These are phyloP conservation scores for Zychaea mexicana DNA, from an alignment of 371 early-diverging fungal species.

Conservation along the genomic window DNA sequence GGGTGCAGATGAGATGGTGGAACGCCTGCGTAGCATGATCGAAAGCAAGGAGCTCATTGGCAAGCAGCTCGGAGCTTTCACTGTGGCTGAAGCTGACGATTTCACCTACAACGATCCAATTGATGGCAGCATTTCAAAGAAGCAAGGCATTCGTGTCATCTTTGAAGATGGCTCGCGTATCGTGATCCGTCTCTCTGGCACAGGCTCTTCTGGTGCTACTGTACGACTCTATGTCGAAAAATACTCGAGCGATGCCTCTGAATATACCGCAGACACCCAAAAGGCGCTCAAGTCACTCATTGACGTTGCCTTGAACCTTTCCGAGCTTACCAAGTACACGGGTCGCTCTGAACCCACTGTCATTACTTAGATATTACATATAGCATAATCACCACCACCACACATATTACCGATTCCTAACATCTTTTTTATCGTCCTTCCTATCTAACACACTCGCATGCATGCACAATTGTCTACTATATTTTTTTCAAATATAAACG, in stretches of 20 bases:
- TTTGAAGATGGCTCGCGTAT: slow-evolving; percentile 91
- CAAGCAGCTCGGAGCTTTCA: slow-evolving; percentile 63
- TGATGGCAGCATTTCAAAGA: slow-evolving; percentile 82
- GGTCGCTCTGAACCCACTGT: slow-evolving; percentile 94
- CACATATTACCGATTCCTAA: too few relatives aligned
- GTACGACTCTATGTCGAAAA: slow-evolving; percentile 95
- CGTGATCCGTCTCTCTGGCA: slow-evolving; percentile 92
- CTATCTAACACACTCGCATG: too few relatives aligned
- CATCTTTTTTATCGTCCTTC: too few relatives aligned
- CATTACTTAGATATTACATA: slow-evolving; percentile 83
- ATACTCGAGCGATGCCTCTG: slow-evolving; percentile 68
- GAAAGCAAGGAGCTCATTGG: slow-evolving; percentile 55
- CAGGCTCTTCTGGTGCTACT: slow-evolving; percentile 96
- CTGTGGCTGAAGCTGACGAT: slow-evolving; percentile 80
- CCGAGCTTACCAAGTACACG: slow-evolving; percentile 79
- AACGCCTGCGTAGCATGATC: slow-evolving; percentile 61
- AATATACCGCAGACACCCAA: slow-evolving; percentile 75
- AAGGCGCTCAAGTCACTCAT: slow-evolving; percentile 88
- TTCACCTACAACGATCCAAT: slow-evolving; percentile 95
- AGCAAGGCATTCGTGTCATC: slow-evolving; percentile 91
- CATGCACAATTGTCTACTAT: background rate
- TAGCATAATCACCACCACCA: too few relatives aligned
- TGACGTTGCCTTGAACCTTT: slow-evolving; percentile 79
- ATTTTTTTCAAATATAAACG: too few relatives aligned
- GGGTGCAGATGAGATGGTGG: slow-evolving; percentile 80